These are phyloP conservation scores for Calonectria pauciramosa DNA, from an alignment of 2,329 filamentous ascomycete genomes.

Conservation along the genomic window DNA sequence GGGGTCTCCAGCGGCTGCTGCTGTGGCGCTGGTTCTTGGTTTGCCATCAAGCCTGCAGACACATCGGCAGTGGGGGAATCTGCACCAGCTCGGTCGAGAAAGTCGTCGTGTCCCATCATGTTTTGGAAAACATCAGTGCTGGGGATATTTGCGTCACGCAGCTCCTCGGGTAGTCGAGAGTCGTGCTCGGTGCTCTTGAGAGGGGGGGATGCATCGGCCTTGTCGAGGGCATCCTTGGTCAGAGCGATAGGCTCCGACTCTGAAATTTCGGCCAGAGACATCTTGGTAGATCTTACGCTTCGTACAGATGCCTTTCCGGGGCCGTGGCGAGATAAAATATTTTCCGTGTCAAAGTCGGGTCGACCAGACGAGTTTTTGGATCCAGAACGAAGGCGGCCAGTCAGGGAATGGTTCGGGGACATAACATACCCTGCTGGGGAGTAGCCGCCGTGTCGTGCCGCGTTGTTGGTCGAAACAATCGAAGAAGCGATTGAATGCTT, in stretches of 20 bases:
- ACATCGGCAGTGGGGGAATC: conserved; percentile 26
- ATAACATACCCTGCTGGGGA: conserved; percentile 77
- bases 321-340: conserved; percentile 63
- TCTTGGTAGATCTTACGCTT: conserved; percentile 64
- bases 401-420: conserved; percentile 75
- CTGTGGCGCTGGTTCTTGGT: conserved; percentile 33
- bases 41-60: conserved; percentile 24
- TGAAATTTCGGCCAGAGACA: conserved; percentile 68
- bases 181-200: conserved; percentile 56
- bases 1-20: conserved; percentile 34
- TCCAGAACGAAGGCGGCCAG: conserved; percentile 67
- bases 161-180: conserved; percentile 53
- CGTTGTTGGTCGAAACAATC: conserved; percentile 78
- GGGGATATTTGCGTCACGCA: conserved; percentile 50
- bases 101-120: conserved; percentile 48
- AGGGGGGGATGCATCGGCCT: conserved; percentile 61
- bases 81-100: conserved; percentile 28
- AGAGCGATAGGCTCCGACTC: conserved; percentile 68
- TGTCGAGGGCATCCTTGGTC: conserved; percentile 66
- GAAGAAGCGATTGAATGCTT: conserved; percentile 67
- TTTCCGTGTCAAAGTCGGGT: conserved; percentile 57
- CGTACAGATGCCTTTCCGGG: conserved; percentile 68
- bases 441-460: conserved; percentile 78
- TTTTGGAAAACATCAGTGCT: conserved; percentile 51
- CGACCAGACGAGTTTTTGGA: conserved; percentile 63